Evolutionary conservation across 768 basidiomycete species (phyloP), one percentile per base, ranked within the genome.

Genomic region (Amanita brunnescens): DNA sequence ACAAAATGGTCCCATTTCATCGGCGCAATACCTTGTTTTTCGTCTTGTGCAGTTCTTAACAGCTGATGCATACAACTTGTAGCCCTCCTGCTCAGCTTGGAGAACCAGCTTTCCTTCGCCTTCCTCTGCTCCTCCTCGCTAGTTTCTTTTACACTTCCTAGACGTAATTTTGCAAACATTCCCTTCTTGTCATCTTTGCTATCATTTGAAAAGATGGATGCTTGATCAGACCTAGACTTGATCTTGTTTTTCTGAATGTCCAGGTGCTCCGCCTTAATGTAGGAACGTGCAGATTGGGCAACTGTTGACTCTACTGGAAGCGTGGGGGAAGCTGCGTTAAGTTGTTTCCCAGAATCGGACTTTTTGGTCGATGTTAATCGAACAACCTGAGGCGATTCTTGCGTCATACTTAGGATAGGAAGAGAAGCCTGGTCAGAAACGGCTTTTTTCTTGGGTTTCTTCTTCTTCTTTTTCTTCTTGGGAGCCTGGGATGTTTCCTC

Each of bases 1-100:
- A 89, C 61, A 62, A 91, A 88, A 51, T 78, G 69, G 32, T 90
- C 85, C 89, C 89, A 90, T 54, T 83, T 83, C 82, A 91, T 80
- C 18, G 78, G 62, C 20, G 73, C 67, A 45, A 70, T 61, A 5
- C 81, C 82, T 53, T 73, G 68, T 52, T 72, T 79, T 44, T 79
- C 75, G 49, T 81, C 79, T 24, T 77, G 72, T 32, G 74, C 66
- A 6, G 78, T 78, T 35, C 71, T 70, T 52, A 90, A 60, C 6
- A 90, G 65, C 62, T 85, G 82, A 43, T 82, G 79, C 82, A 88
- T 80, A 40, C 72, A 71, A 16, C 61, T 68, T 29, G 66, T 70
- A 3, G 83, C 75, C 64, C 77, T 87, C 67, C 80, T 84, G 49
- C 73, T 68, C 35, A 87, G 60, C 47, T 70, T 78, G 12, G 70